phyloP scores from a whole-genome alignment of 306 rosid genomes.

The Crataegus laevigata region DNA sequence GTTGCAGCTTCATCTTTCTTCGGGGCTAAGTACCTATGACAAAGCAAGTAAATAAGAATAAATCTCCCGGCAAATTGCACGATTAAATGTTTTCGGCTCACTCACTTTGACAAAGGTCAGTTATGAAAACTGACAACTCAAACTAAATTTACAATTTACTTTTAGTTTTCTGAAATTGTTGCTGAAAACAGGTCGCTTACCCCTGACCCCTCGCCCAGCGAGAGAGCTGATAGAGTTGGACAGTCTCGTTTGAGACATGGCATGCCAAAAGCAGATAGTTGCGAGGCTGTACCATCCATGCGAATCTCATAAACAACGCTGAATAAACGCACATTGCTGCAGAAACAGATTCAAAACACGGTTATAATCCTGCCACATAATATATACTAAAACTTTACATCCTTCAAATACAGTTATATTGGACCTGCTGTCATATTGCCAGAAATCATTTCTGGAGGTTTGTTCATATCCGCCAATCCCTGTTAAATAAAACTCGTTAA shows the following conservation, averaged over 20 bases:
- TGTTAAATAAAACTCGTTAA: conserved; percentile 9
- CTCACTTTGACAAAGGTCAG: neutral
- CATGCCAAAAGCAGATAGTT: conserved; percentile 57
- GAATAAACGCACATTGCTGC: conserved; percentile 71
- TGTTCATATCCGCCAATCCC: conserved; percentile 86
- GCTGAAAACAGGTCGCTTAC: conserved; percentile 8
- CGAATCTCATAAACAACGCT: conserved; percentile 59
- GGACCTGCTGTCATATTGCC: conserved; percentile 95
- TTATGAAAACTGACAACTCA: neutral
- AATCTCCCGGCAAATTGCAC: neutral
- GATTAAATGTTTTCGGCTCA: neutral
- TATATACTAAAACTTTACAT: neutral
- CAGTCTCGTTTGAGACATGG: conserved; percentile 65
- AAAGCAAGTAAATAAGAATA: neutral
- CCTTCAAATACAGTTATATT: conserved; percentile 1
- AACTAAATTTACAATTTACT: neutral
- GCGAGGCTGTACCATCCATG: conserved; percentile 74
- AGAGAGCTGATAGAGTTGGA: conserved; percentile 60
- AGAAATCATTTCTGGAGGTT: conserved; percentile 94
- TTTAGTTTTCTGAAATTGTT: neutral
- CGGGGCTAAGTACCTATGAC: conserved; percentile 41
- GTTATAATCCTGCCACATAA: conserved; percentile 1
- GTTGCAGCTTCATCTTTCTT: conserved; percentile 47
- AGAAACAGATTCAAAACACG: conserved; percentile 4
- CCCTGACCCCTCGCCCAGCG: conserved; percentile 62